Evolutionary conservation across 129 eudicot species (phyloP).

Genomic region (Oenanthe sinensis): DNA sequence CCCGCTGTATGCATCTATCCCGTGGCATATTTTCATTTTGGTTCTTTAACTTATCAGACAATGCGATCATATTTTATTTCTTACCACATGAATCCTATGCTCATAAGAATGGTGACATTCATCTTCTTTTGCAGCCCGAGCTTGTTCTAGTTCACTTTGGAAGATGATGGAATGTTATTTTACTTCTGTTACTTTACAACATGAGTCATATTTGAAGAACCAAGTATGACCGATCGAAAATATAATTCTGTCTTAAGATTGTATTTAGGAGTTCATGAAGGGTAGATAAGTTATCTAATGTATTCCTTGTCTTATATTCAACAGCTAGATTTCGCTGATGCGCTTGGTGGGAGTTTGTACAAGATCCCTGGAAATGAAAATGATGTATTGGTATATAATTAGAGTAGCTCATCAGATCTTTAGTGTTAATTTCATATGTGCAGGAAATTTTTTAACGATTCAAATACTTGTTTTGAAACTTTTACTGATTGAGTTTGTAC

Average conservation of each 20-base stretch:
- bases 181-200: slow-evolving; percentile 2
- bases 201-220: slow-evolving; percentile 4
- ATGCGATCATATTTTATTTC: background rate
- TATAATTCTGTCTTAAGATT: background rate
- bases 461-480: background rate
- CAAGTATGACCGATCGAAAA: background rate
- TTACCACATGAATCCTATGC: background rate
- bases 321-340: slow-evolving; percentile 5
- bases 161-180: slow-evolving; percentile 14
- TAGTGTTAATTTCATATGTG: background rate
- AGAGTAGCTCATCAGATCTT: background rate
- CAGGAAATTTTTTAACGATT: background rate
- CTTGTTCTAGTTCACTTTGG: slow-evolving; percentile 16
- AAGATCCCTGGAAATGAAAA: slow-evolving; percentile 1
- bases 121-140: slow-evolving; percentile 6
- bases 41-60: background rate
- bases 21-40: background rate
- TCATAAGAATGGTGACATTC: background rate
- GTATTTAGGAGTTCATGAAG: background rate
- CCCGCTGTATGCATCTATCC: slow-evolving; percentile 10
- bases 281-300: background rate
- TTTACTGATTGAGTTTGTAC: background rate
- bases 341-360: background rate
- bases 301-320: background rate
- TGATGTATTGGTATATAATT: background rate